Evolutionary conservation across 148 eudicot species (phyloP).

Genomic region (Suaeda aralocaspica): DNA sequence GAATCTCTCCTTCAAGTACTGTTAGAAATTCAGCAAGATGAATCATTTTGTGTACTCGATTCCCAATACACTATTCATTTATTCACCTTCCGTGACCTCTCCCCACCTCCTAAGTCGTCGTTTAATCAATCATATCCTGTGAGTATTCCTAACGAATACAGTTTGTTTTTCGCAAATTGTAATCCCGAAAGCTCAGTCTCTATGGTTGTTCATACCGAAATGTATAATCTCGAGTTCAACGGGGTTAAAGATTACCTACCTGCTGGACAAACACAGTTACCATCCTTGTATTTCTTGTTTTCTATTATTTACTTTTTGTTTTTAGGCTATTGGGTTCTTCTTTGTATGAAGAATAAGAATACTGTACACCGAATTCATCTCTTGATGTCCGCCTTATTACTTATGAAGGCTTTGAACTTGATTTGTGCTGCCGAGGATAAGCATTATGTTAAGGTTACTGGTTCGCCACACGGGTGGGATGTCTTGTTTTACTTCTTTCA

Average conservation of each 20-base stretch:
- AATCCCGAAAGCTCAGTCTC: constrained; percentile 54
- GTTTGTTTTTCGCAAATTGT: constrained; percentile 78
- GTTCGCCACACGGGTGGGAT: constrained; percentile 96
- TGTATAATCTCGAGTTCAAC: constrained; percentile 57
- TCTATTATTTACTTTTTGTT: constrained; percentile 48
- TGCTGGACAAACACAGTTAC: constrained; percentile 69
- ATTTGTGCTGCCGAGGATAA: constrained; percentile 91
- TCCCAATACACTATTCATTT: constrained; percentile 45
- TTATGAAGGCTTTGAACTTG: constrained; percentile 78
- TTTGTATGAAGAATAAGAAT: constrained; percentile 35
- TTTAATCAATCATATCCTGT: constrained; percentile 46
- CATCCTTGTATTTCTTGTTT: constrained; percentile 51
- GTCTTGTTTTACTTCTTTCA: constrained; percentile 83
- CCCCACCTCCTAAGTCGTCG: constrained; percentile 63
- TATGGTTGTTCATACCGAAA: constrained; percentile 67
- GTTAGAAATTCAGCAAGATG: constrained; percentile 66
- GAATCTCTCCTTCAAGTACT: constrained; percentile 77
- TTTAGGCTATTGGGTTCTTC: constrained; percentile 44
- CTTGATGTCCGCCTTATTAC: constrained; percentile 61
- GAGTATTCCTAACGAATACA: constrained; percentile 56
- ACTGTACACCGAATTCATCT: constrained; percentile 71
- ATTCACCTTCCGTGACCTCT: constrained; percentile 69
- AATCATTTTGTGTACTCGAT: constrained; percentile 62
- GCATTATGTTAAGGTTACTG: constrained; percentile 88
- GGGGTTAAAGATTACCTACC: constrained; percentile 62